Evolutionary conservation across 1,139 yeast species (phyloP).

Genomic region (Candida pseudocylindracea): DNA sequence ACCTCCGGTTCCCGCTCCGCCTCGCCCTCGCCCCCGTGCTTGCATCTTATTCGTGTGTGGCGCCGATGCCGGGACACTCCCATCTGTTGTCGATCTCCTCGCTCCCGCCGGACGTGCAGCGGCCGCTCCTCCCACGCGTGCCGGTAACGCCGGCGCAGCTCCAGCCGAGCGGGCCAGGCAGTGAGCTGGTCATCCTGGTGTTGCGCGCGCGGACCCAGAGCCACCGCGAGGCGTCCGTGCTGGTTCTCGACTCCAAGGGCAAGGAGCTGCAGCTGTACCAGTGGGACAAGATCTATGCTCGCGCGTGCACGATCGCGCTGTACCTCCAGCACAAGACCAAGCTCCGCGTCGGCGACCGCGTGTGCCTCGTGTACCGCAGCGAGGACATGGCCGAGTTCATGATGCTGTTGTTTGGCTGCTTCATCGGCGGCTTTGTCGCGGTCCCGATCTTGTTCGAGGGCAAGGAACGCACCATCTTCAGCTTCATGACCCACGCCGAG

Average conservation of each 20-base stretch:
- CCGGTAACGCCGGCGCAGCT: too few relatives aligned
- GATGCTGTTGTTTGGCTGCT: constrained; percentile 76
- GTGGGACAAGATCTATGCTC: constrained; percentile 76
- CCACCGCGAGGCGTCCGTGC: constrained; percentile 48
- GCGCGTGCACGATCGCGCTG: constrained; percentile 77
- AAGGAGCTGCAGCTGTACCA: constrained; percentile 57
- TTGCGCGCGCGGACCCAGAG: constrained; percentile 49
- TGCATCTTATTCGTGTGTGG: too few relatives aligned
- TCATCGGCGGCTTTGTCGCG: constrained; percentile 84
- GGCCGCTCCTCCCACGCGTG: too few relatives aligned
- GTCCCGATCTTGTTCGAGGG: constrained; percentile 33
- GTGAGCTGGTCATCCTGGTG: constrained; percentile 46
- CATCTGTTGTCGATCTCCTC: too few relatives aligned
- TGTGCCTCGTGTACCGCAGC: constrained; percentile 64
- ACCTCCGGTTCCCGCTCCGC: too few relatives aligned
- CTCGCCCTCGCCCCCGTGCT: too few relatives aligned
- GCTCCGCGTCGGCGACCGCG: constrained; percentile 62
- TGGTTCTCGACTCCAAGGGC: constrained; percentile 55
- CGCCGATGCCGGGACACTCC: too few relatives aligned
- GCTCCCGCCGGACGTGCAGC: too few relatives aligned
- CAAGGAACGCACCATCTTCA: constrained; percentile 8
- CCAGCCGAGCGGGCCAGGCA: constrained; percentile 3
- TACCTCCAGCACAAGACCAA: constrained; percentile 55
- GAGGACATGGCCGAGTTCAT: constrained; percentile 72
- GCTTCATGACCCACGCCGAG: constrained; percentile 52